Conservation (phyloP, 441 rosid species). For the Gossypium davidsonii region DNA sequence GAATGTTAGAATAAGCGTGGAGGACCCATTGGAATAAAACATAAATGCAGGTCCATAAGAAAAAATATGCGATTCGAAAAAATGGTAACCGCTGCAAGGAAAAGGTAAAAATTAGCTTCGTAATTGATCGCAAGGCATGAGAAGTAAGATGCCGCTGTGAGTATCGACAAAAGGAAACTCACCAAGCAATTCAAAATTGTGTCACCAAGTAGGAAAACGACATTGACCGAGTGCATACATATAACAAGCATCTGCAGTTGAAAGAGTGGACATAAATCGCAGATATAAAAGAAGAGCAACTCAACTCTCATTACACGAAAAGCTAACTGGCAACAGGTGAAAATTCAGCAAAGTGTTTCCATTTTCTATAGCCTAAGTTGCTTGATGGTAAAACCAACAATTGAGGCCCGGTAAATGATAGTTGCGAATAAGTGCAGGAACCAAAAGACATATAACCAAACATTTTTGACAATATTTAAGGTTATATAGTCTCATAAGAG, state of each 20-base stretch:
- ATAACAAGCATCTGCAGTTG: conserved; percentile 44
- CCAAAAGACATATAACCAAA: background rate
- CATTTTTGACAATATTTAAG: background rate
- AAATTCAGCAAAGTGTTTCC: background rate
- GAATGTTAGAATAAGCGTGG: conserved; percentile 51
- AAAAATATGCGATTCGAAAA: conserved; percentile 36
- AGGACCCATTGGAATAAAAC: background rate
- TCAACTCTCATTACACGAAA: background rate
- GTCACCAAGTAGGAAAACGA: conserved; percentile 60
- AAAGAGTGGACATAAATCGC: conserved; percentile 8
- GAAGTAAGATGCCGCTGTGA: background rate
- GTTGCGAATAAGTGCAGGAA: no score
- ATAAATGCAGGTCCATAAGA: background rate
- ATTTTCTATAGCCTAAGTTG: background rate
- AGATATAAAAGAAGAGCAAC: conserved; percentile 4
- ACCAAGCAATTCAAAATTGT: conserved; percentile 64
- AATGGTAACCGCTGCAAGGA: conserved; percentile 62
- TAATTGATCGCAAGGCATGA: background rate
- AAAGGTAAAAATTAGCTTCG: background rate
- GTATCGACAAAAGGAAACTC: conserved; percentile 13
- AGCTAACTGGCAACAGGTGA: background rate
- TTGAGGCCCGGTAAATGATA: no score
- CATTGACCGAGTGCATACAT: conserved; percentile 67
- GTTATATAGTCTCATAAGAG: background rate
- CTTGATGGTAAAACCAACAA: no score